These are phyloP conservation scores for Pulveroboletus frians DNA, from an alignment of 768 basidiomycete genomes.

Conservation along the genomic window DNA sequence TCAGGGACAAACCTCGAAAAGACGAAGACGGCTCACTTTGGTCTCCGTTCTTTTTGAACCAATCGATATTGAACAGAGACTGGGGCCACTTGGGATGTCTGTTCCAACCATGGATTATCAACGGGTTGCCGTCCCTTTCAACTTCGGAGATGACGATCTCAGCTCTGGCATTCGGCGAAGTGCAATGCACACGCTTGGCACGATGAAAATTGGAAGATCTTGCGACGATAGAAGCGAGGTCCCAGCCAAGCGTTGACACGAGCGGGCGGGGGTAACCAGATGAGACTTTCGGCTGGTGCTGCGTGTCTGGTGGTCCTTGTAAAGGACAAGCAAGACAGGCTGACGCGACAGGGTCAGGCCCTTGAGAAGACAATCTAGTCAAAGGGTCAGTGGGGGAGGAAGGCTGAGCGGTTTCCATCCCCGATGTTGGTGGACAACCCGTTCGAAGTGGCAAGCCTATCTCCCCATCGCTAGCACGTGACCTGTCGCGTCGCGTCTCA, in stretches of 20 bases:
- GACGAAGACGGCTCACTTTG: constrained; percentile 15
- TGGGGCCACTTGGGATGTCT: constrained; percentile 50
- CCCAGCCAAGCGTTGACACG: constrained; percentile 49
- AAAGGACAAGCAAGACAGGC: neutral
- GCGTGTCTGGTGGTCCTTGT: neutral
- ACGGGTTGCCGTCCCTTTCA: constrained; percentile 50
- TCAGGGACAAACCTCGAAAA: constrained; percentile 5
- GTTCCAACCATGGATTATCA: constrained; percentile 63
- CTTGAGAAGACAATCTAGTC: constrained; percentile 7
- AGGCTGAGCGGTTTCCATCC: neutral
- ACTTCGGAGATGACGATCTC: constrained; percentile 37
- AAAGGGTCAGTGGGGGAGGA: neutral
- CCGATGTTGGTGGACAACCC: too few species aligned
- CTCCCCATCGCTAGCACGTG: constrained; percentile 11
- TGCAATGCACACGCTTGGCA: constrained; percentile 35
- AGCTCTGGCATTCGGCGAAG: constrained; percentile 24
- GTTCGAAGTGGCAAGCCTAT: too few species aligned
- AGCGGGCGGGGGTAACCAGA: constrained; percentile 5
- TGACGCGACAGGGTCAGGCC: neutral
- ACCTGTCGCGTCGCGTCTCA: constrained; percentile 15
- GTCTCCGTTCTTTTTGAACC: constrained; percentile 39
- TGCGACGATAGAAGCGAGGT: constrained; percentile 37
- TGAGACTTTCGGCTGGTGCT: neutral
- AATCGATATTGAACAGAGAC: constrained; percentile 50
- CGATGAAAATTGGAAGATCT: constrained; percentile 38